Conservation (phyloP, 352 stramenopile species). For the Phytophthora syringae region DNA sequence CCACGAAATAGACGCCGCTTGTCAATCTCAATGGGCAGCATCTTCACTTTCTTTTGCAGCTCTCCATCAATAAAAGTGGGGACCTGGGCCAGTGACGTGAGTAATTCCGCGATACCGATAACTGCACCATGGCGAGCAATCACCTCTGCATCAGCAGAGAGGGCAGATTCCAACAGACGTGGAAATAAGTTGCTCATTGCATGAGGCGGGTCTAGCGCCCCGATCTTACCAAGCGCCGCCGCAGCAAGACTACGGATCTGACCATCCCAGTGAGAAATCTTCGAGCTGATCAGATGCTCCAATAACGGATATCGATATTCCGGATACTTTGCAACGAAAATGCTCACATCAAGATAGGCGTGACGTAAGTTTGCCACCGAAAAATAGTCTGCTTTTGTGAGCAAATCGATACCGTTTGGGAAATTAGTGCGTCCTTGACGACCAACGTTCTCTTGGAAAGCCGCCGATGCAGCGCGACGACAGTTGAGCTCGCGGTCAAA, state of each 20-base stretch:
- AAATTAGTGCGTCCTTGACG: conserved; percentile 93
- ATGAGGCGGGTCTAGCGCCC: conserved; percentile 79
- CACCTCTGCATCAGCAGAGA: conserved; percentile 90
- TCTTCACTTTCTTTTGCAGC: conserved; percentile 72
- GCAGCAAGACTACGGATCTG: conserved; percentile 92
- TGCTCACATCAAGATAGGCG: conserved; percentile 93
- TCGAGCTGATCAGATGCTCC: conserved; percentile 84
- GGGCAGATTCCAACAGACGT: conserved; percentile 76
- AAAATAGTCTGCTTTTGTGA: conserved; percentile 98
- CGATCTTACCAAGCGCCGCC: conserved; percentile 87
- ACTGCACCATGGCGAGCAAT: conserved; percentile 94
- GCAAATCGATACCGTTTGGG: conserved; percentile 96
- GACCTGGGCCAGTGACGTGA: conserved; percentile 50
- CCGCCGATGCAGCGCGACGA: conserved; percentile 96
- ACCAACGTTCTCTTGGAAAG: conserved; percentile 97
- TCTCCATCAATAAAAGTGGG: conserved; percentile 77
- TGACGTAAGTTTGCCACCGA: conserved; percentile 93
- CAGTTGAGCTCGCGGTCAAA: conserved; percentile 99
- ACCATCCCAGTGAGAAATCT: conserved; percentile 96
- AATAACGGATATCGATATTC: conserved; percentile 87
- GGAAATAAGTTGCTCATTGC: conserved; percentile 83
- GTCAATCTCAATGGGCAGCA: conserved; percentile 90
- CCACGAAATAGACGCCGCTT: conserved; percentile 96
- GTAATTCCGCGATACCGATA: conserved; percentile 90
- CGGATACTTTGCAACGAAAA: conserved; percentile 91